Evolutionary conservation across 2,329 filamentous ascomycete genomes (phyloP).

Genomic region (Mariannaea sp.): DNA sequence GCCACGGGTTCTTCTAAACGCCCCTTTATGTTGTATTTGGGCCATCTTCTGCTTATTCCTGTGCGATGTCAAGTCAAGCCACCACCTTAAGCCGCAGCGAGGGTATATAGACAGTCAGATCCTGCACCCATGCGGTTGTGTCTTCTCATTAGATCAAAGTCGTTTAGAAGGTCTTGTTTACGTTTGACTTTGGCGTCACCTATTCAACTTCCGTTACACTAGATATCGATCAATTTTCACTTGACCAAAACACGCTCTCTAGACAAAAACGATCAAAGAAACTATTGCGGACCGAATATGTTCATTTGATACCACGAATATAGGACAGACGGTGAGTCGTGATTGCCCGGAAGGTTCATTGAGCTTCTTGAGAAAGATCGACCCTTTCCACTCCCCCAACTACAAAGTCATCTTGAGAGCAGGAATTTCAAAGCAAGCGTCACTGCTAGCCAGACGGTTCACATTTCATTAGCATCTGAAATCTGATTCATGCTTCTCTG

Average conservation of each 20-base stretch:
- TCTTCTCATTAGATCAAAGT: conserved; percentile 32
- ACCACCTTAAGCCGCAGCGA: conserved; percentile 37
- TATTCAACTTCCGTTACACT: conserved; percentile 32
- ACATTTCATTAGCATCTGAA: not conserved
- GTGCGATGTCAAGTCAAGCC: conserved; percentile 39
- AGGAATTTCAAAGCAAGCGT: not conserved
- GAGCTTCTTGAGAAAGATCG: not conserved
- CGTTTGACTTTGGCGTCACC: conserved; percentile 27
- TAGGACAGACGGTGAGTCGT: conserved; percentile 32
- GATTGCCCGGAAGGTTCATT: conserved; percentile 14
- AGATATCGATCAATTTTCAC: conserved; percentile 27
- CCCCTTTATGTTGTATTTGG: conserved; percentile 32
- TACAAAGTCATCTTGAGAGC: not conserved
- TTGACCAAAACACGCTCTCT: conserved; percentile 20
- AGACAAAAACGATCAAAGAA: conserved; percentile 16
- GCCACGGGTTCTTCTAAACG: conserved; percentile 31
- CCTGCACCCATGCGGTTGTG: conserved; percentile 41
- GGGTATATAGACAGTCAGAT: conserved; percentile 48
- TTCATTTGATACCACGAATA: conserved; percentile 4
- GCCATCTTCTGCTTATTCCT: conserved; percentile 32
- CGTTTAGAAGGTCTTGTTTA: conserved; percentile 27
- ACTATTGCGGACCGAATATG: conserved; percentile 1
- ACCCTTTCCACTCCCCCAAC: not conserved
- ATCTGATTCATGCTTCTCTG: not conserved
- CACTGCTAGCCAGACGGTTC: not conserved